A percentile compares a stretch with the other conserved stretches of the same genome.
Conservation (phyloP, 2,329 filamentous ascomycete species). For the Penicillium palitans region DNA sequence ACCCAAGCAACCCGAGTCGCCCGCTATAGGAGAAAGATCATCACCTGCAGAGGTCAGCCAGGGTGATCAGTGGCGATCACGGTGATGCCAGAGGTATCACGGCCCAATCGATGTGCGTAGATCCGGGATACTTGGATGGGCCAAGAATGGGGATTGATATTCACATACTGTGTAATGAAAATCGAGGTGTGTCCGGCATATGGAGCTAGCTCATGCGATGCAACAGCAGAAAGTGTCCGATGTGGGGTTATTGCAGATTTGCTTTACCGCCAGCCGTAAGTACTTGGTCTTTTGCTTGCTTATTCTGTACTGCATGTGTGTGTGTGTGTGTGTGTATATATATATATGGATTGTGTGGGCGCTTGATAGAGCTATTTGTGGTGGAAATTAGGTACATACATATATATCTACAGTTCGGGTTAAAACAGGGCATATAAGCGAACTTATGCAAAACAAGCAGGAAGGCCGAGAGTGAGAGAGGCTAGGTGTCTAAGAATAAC, state of each 20-base stretch:
- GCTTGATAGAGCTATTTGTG: background rate
- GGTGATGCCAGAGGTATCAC: background rate
- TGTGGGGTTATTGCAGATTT: background rate
- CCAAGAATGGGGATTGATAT: background rate
- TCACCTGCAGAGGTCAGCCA: background rate
- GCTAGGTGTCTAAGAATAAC: background rate
- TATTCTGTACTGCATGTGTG: background rate
- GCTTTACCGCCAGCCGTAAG: background rate
- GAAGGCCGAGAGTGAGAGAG: background rate
- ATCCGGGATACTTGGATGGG: background rate
- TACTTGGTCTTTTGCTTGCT: background rate
- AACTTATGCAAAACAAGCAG: background rate
- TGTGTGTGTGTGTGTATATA: background rate
- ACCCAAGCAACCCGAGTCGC: background rate
- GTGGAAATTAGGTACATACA: background rate
- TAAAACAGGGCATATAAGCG: background rate
- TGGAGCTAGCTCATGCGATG: background rate
- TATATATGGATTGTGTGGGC: background rate
- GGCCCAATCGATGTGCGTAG: background rate
- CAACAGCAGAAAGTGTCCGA: slow-evolving; percentile 1
- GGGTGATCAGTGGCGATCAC: background rate
- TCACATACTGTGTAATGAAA: background rate
- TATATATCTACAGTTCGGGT: background rate
- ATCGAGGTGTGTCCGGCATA: background rate
- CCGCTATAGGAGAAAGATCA: background rate